Percentiles rank a stretch among this genome's conserved stretches.
Conservation (phyloP, 192 early-diverging fungal genomes). For the Coemansia sp. region DNA sequence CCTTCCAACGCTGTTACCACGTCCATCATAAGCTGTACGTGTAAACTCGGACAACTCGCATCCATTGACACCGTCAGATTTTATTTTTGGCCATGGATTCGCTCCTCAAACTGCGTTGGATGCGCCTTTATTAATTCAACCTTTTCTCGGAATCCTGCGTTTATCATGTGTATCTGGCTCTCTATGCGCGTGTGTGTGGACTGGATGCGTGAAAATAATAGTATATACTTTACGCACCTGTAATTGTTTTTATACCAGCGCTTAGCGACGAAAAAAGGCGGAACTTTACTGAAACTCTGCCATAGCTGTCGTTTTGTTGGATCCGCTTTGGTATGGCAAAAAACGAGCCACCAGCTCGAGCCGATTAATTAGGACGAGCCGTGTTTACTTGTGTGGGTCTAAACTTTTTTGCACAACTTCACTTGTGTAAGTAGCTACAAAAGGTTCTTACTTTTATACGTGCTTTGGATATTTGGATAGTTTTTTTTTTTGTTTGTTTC, state of each 20-base stretch:
- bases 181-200: background rate
- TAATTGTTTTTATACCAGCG: conserved; percentile 12
- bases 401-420: too few species aligned
- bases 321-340: background rate
- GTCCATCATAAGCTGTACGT: background rate
- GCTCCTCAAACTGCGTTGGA: background rate
- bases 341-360: background rate
- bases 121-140: background rate
- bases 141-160: background rate
- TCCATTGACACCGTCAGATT: background rate
- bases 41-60: background rate
- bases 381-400: background rate
- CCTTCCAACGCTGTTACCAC: background rate
- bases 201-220: conserved; percentile 7
- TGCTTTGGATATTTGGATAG: background rate
- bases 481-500: background rate
- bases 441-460: too few species aligned
- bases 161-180: background rate
- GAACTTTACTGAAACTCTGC: conserved; percentile 7
- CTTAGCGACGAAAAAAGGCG: conserved; percentile 12
- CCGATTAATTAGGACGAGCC: background rate
- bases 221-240: conserved; percentile 24
- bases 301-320: background rate
- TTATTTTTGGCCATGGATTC: background rate
- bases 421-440: too few species aligned